Conservation (phyloP, 257 asterid genomes). For the Solanum etuberosum region DNA sequence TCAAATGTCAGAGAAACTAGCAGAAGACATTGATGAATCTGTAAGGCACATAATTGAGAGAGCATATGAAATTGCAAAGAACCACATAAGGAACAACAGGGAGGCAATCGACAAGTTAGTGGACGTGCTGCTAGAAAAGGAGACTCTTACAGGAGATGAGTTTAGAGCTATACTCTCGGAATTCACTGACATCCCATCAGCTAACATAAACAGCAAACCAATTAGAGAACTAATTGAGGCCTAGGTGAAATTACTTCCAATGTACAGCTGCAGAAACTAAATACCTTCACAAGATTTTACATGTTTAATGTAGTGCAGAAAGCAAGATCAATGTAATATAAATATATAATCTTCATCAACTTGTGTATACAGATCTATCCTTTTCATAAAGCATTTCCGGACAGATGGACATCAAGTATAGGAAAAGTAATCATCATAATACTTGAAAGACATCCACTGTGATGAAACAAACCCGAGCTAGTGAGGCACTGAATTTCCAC, state of each 20-base stretch:
- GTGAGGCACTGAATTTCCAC: neutral
- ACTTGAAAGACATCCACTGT: neutral
- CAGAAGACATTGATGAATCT: slow-evolving; percentile 46
- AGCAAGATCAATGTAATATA: neutral
- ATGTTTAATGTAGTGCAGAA: neutral
- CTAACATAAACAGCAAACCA: slow-evolving; percentile 18
- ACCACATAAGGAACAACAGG: slow-evolving; percentile 43
- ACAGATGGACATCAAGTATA: neutral
- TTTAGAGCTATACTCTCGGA: slow-evolving; percentile 46
- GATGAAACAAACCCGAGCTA: neutral
- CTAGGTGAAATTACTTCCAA: neutral
- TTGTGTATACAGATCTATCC: neutral
- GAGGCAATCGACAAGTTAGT: slow-evolving; percentile 55
- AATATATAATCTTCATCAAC: neutral
- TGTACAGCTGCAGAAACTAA: slow-evolving; percentile 1
- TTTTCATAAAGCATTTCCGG: neutral
- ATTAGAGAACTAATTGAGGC: slow-evolving; percentile 40
- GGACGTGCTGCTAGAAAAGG: slow-evolving; percentile 57
- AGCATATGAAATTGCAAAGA: slow-evolving; percentile 46
- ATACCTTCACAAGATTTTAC: neutral
- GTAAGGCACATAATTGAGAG: slow-evolving; percentile 24
- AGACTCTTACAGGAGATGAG: slow-evolving; percentile 60
- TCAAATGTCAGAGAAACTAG: slow-evolving; percentile 67
- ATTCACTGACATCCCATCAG: slow-evolving; percentile 29
- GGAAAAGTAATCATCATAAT: neutral